A percentile compares a stretch with the other conserved stretches of the same genome.
Conservation (phyloP, 768 basidiomycete species). For the Megacollybia marginata region DNA sequence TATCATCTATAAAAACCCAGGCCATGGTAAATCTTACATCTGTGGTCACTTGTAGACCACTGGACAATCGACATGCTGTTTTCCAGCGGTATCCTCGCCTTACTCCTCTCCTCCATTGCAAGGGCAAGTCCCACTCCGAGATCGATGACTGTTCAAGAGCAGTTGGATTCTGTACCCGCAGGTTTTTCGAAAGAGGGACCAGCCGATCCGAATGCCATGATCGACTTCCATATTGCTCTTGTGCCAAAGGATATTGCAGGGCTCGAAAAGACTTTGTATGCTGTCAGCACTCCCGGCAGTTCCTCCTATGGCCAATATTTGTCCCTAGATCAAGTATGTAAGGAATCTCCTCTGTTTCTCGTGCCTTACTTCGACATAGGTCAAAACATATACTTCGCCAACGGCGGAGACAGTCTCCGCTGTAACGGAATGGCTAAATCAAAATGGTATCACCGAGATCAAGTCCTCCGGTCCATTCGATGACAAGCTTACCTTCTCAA, state of each 20-base stretch:
- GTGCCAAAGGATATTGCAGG: slow-evolving; percentile 4
- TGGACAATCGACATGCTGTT: too few relatives aligned
- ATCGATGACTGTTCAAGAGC: neutral
- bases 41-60: too few relatives aligned
- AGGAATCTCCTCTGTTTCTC: too few relatives aligned
- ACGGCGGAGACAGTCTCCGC: neutral
- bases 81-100: neutral
- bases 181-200: neutral
- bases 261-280: slow-evolving; percentile 14
- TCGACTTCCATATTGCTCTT: neutral
- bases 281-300: slow-evolving; percentile 1
- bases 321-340: neutral
- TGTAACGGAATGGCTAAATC: neutral
- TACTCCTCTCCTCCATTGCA: neutral
- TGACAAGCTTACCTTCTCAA: slow-evolving; percentile 23
- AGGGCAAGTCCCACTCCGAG: neutral
- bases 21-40: too few relatives aligned
- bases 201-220: neutral
- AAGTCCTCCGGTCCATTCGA: slow-evolving; percentile 7
- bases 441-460: slow-evolving; percentile 1
- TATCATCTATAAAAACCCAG: too few relatives aligned
- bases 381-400: slow-evolving; percentile 1
- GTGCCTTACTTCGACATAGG: neutral
- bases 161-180: neutral
- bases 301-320: slow-evolving; percentile 1